A percentile compares a stretch with the other conserved stretches of the same genome.
phyloP scores from a whole-genome alignment of 192 early-diverging fungal genomes.

The Backusella parvicylindrica region DNA sequence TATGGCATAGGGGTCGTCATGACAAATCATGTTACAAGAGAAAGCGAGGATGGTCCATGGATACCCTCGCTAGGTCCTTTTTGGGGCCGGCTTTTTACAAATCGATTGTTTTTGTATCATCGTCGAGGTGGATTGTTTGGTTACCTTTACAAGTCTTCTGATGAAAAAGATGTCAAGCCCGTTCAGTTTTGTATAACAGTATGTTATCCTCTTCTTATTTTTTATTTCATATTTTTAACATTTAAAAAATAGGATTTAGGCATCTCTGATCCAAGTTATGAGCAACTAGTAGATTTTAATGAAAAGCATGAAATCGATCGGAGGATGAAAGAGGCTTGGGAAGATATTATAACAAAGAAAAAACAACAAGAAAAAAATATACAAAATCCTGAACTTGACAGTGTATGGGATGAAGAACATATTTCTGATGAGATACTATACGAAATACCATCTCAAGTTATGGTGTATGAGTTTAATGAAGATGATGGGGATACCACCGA shows the following conservation, averaged over 20 bases:
- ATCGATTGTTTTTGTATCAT: slow-evolving; percentile 1
- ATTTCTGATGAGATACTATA: background rate
- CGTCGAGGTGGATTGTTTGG: background rate
- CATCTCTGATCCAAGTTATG: background rate
- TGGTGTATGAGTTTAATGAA: background rate
- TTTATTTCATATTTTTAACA: background rate
- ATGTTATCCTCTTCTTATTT: background rate
- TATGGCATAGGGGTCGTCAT: background rate
- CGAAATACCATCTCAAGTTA: background rate
- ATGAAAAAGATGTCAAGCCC: background rate
- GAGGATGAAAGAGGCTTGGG: background rate
- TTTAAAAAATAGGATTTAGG: background rate
- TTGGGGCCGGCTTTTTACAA: background rate
- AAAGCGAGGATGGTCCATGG: background rate
- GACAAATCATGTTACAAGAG: slow-evolving; percentile 13
- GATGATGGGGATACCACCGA: background rate
- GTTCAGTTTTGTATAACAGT: background rate
- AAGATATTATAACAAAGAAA: background rate
- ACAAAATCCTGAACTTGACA: background rate
- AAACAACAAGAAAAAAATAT: background rate
- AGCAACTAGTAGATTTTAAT: background rate
- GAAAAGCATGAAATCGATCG: background rate
- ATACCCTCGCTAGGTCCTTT: background rate
- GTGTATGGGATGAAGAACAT: background rate
- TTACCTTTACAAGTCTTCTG: background rate